Evolutionary conservation across 2,329 filamentous ascomycete genomes (phyloP).

Genomic region (Epichloe typhina): DNA sequence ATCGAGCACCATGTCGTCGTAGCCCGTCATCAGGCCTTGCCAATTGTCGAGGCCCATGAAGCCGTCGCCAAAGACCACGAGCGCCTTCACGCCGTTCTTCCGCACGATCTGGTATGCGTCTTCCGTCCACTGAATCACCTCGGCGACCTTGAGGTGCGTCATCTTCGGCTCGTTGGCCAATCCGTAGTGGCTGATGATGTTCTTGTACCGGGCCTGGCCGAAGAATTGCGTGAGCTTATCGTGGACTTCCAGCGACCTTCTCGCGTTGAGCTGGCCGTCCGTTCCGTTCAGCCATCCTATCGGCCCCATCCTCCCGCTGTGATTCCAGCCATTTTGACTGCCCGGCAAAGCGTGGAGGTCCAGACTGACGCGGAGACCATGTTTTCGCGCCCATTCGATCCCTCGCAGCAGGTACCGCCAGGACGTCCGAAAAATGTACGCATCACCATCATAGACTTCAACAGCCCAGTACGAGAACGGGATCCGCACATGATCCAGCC

Average conservation of each 20-base stretch:
- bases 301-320: conserved; percentile 68
- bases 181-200: conserved; percentile 85
- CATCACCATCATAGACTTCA: conserved; percentile 69
- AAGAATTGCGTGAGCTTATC: conserved; percentile 84
- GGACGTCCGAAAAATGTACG: conserved; percentile 73
- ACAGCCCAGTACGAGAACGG: conserved; percentile 94
- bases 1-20: conserved; percentile 72
- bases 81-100: conserved; percentile 58
- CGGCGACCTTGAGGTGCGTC: conserved; percentile 50
- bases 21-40: conserved; percentile 66
- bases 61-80: conserved; percentile 82
- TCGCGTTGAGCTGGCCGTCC: conserved; percentile 61
- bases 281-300: conserved; percentile 91
- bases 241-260: conserved; percentile 78
- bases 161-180: conserved; percentile 91
- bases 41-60: conserved; percentile 87
- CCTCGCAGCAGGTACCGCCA: conserved; percentile 89
- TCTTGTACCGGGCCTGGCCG: conserved; percentile 81
- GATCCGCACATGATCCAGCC: conserved; percentile 93
- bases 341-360: conserved; percentile 88
- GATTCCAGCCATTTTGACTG: conserved; percentile 96
- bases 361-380: conserved; percentile 83
- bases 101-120: conserved; percentile 61
- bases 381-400: conserved; percentile 88
- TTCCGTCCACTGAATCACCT: conserved; percentile 69